Evolutionary conservation across 768 basidiomycete genomes (phyloP), one percentile per base, ranked within the genome.

Genomic region (Macrolepiota albuminosa): DNA sequence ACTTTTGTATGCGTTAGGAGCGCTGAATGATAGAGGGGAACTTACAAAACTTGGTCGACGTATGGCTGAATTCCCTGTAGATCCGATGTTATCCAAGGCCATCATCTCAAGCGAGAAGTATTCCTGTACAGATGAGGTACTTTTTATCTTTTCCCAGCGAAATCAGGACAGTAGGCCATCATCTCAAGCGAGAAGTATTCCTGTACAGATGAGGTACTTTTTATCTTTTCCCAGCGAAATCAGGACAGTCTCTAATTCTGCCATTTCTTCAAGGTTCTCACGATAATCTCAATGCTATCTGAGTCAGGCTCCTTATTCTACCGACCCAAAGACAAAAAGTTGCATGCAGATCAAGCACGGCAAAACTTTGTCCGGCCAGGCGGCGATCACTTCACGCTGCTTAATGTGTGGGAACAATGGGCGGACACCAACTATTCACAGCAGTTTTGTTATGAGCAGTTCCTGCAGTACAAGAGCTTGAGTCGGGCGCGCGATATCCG

Each of bases 391-490:
- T 99, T 98, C 70, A 98, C 96, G 6, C 74, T 99, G 26, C 81
- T 99, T 31, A 98, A 98, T 70, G 93, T 98, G 13, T 98, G 95
- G 90, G 95, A 98, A 71, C 95, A 98, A 69, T 99, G 97, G 97
- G 91, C 91, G 21, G 97, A 99, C 63, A 93, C 95, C 26, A 94
- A 94, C 68, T 98, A 95, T 70, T 95, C 93, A 24, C 93, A 98
- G 70, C 93, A 95, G 67, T 97, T 93, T 75, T 95, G 93, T 68
- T 97, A 95, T 70, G 95, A 96, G 69, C 92, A 95, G 64, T 98
- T 92, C 76, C 73, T 97, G 52, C 95, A 96, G 70, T 95, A 88
- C 81, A 97, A 98, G 81, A 93, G 91, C 62, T 77, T 99, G 29
- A 91, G 88, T 67, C 84, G 97, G 42, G 96, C 97, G 0, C 87